phyloP scores from a whole-genome alignment of 208 protist species.

The Crithidia thermophila region DNA sequence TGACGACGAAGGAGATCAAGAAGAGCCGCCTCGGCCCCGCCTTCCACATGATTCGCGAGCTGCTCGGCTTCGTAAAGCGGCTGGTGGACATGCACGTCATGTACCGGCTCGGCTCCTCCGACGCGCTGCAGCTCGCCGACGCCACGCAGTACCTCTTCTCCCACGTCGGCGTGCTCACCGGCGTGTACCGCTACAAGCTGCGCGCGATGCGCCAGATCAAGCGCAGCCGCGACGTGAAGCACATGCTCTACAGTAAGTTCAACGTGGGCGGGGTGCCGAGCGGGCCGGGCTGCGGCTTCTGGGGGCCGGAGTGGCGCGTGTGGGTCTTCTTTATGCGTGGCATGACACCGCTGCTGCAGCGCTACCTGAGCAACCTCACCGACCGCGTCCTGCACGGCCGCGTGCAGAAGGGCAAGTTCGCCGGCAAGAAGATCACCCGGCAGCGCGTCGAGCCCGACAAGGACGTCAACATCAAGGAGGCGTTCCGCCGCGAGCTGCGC shows the following conservation, averaged over 20 bases:
- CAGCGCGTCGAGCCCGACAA: slow-evolving; percentile 99
- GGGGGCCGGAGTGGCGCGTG: slow-evolving; percentile 99
- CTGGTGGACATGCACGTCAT: slow-evolving; percentile 99
- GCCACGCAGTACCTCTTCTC: slow-evolving; percentile 99
- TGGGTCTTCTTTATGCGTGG: slow-evolving; percentile 99
- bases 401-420: slow-evolving; percentile 92
- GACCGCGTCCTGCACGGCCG: slow-evolving; percentile 99
- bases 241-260: slow-evolving; percentile 99
- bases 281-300: slow-evolving; percentile 99
- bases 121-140: slow-evolving; percentile 99
- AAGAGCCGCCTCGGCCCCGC: slow-evolving; percentile 99
- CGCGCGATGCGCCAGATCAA: slow-evolving; percentile 99
- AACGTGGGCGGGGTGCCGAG: slow-evolving; percentile 99
- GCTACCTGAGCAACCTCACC: slow-evolving; percentile 99
- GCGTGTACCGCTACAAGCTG: slow-evolving; percentile 99
- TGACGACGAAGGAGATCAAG: slow-evolving; percentile 99
- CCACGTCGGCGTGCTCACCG: slow-evolving; percentile 99
- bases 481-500: slow-evolving; percentile 99
- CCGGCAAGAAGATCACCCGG: slow-evolving; percentile 99
- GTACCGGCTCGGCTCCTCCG: slow-evolving; percentile 99
- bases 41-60: slow-evolving; percentile 99
- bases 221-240: slow-evolving; percentile 99
- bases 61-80: slow-evolving; percentile 99
- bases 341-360: slow-evolving; percentile 99
- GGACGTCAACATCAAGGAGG: slow-evolving; percentile 99